Base-by-base conservation (phyloP, 2,329 filamentous ascomycete species). In the Fusarium sarcochroum region DNA sequence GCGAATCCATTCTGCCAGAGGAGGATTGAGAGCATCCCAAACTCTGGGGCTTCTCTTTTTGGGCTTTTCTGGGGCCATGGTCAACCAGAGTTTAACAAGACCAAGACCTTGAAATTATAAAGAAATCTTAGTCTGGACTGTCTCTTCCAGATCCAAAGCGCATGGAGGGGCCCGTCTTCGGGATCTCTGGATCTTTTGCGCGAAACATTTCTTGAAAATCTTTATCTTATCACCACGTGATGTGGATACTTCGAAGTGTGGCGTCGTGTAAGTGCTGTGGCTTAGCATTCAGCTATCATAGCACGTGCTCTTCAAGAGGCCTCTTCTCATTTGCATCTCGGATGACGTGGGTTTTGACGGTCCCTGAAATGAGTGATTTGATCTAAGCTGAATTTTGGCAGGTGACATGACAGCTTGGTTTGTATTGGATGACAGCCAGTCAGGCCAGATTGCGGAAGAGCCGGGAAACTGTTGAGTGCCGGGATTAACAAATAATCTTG, bases 1-100 rank as follows among this genome's bases (percentile, higher is more conserved):
- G 54, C 96, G 83, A 58, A 96, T 89, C 93, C 94, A 98, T 88
- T 79, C 76, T 32, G 80, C 74, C n/a, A 83, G 75, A 6, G 77
- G 75, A 15, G 81, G 80, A 10, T 76, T 77, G 27, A 83, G 76
- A 7, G 74, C 70, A 52, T 77, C 76, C 81, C 81, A 83, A 42
- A 83, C 84, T 69, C 88, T 78, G 51, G 82, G 77, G 56, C 85
- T 82, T 76, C 82, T 82, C 79, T 83, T 85, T 32, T 67, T 68
- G 13, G 71, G 69, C 59, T 78, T 80, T 71, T 65, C 73, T 13
- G 78, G 68, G 50, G 76, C 75, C 79, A 80, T 80, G 20, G 15
- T 27, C n/a, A 44, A 11, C 11, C 35, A 46, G 17, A 34, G 18
- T 10, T 21, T 15, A 44, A 25, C 18, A 52, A 48, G 49, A 41